These are phyloP conservation scores for Penicillium nordicum DNA, from an alignment of 2,329 filamentous ascomycete genomes.

Conservation along the genomic window DNA sequence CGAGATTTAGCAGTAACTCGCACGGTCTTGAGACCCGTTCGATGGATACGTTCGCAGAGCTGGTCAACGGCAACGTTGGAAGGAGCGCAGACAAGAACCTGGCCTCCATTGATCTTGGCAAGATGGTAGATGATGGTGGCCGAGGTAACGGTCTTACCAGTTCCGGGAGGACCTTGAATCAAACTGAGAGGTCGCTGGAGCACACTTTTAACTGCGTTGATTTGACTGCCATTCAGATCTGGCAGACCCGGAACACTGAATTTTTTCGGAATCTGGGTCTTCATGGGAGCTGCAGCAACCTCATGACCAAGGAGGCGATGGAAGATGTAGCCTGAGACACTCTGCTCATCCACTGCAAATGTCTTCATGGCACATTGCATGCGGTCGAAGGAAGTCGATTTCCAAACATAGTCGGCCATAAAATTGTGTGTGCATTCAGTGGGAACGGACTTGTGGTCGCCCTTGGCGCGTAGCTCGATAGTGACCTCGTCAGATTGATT, in stretches of 20 bases:
- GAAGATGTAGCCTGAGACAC: constrained; percentile 97
- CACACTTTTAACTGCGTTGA: constrained; percentile 93
- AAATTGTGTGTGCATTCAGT: constrained; percentile 98
- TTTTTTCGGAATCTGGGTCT: constrained; percentile 91
- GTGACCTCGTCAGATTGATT: constrained; percentile 98
- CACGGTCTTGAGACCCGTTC: constrained; percentile 91
- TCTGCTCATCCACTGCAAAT: constrained; percentile 96
- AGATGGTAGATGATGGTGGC: constrained; percentile 98
- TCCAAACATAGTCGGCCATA: constrained; percentile 98
- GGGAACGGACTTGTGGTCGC: constrained; percentile 92
- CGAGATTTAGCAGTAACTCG: constrained; percentile 98
- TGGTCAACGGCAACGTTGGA: constrained; percentile 99
- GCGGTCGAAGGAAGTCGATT: constrained; percentile 96
- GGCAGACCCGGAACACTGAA: constrained; percentile 93
- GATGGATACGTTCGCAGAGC: constrained; percentile 93
- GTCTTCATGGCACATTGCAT: constrained; percentile 99
- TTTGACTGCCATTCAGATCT: constrained; percentile 92
- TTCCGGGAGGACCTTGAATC: constrained; percentile 95
- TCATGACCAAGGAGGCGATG: constrained; percentile 94
- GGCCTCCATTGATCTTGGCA: constrained; percentile 89
- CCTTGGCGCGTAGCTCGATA: constrained; percentile 88
- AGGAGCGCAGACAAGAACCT: constrained; percentile 92
- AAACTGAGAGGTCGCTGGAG: constrained; percentile 89
- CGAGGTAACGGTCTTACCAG: constrained; percentile 97
- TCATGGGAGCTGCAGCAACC: constrained; percentile 90